phyloP scores from a whole-genome alignment of 2,329 filamentous ascomycete genomes.

The Fusarium fracticaudum region DNA sequence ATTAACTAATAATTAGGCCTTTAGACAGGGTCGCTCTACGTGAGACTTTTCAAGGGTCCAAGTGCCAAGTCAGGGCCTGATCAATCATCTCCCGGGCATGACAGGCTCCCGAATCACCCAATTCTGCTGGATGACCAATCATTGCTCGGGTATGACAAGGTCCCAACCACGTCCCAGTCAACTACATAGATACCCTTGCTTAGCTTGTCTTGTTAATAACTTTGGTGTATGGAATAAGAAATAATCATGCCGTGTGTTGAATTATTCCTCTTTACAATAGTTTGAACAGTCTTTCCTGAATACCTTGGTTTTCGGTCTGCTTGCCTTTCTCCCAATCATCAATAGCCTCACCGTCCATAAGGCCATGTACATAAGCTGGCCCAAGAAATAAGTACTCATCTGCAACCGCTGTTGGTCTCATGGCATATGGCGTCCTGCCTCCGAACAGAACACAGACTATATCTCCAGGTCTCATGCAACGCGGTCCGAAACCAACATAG shows the following conservation, averaged over 20 bases:
- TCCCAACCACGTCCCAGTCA: background rate
- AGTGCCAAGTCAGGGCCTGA: too few species aligned
- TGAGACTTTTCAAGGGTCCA: background rate
- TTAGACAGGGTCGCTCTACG: background rate
- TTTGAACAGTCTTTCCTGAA: background rate
- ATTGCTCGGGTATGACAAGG: background rate
- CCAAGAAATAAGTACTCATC: background rate
- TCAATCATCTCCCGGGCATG: background rate
- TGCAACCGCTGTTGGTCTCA: background rate
- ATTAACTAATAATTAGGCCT: background rate
- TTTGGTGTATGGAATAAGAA: background rate
- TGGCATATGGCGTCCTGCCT: background rate
- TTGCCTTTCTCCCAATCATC: background rate
- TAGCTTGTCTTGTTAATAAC: background rate
- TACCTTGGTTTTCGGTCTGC: background rate
- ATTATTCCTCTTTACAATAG: background rate
- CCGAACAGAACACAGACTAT: background rate
- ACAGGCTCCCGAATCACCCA: background rate
- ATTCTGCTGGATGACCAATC: background rate
- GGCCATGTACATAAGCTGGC: background rate
- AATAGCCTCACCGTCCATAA: background rate
- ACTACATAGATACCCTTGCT: too few species aligned
- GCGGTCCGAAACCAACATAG: background rate
- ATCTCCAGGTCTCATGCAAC: background rate
- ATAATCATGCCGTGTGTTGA: accelerated